phyloP scores from a whole-genome alignment of 768 basidiomycete species.

The Mycena vulgaris region DNA sequence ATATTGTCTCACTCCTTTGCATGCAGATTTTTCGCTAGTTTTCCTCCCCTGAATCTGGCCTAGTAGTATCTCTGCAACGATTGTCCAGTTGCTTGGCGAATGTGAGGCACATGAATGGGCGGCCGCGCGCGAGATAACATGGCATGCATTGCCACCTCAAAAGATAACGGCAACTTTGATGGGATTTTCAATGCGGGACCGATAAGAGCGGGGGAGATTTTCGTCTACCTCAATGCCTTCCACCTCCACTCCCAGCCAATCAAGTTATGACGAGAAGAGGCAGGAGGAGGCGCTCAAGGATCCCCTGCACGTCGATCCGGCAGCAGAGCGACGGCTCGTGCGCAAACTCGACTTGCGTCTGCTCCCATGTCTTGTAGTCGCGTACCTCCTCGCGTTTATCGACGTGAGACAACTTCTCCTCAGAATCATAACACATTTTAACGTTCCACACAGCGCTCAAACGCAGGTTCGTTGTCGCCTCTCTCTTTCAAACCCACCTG shows the following conservation, averaged over 20 bases:
- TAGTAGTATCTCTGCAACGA: no score
- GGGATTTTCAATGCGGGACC: no score
- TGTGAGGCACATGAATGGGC: no score
- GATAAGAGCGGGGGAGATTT: no score
- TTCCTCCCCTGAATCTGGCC: no score
- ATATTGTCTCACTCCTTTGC: no score
- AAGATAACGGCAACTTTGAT: no score
- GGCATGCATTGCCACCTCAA: no score
- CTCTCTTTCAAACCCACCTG: background rate
- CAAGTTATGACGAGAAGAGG: background rate
- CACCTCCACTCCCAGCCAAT: background rate
- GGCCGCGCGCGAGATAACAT: no score
- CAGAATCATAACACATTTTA: background rate
- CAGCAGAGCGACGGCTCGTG: constrained; percentile 10
- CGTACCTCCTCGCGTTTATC: constrained; percentile 15
- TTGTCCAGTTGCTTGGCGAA: no score
- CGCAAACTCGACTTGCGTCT: constrained; percentile 19
- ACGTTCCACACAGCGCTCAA: background rate
- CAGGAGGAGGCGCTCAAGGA: background rate
- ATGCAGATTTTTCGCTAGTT: no score
- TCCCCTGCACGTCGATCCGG: background rate
- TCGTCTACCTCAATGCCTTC: background rate
- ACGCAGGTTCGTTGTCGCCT: background rate
- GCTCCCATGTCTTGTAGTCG: constrained; percentile 11
- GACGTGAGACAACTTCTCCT: constrained; percentile 1